phyloP scores from a whole-genome alignment of 2,329 filamentous ascomycete species.

The Claviceps sorghi region DNA sequence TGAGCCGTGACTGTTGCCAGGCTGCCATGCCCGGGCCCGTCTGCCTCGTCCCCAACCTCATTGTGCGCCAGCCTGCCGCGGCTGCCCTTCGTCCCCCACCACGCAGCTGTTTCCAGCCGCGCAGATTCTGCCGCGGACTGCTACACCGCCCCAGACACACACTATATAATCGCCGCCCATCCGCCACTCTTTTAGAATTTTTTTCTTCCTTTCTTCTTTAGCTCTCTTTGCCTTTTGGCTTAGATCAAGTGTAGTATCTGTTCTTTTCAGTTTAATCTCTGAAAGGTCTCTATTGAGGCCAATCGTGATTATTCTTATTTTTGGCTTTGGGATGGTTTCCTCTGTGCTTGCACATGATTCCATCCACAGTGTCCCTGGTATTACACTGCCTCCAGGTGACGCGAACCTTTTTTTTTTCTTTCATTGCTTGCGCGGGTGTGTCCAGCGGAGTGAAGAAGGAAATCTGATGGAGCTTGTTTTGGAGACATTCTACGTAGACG shows the following conservation, averaged over 20 bases:
- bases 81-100: conserved; percentile 1
- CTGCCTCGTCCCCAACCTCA: conserved; percentile 1
- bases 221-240: conserved; percentile 46
- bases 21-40: too few species aligned
- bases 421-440: conserved; percentile 26
- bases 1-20: neutral
- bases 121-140: conserved; percentile 5
- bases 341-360: conserved; percentile 28
- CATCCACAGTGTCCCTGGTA: conserved; percentile 29
- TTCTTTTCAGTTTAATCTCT: conserved; percentile 97
- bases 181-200: conserved; percentile 8
- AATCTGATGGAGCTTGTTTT: neutral
- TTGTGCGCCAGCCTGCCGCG: neutral
- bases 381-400: conserved; percentile 31
- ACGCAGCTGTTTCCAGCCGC: neutral
- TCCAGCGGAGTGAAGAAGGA: conserved; percentile 24
- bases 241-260: conserved; percentile 95
- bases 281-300: conserved; percentile 60
- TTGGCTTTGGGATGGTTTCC: conserved; percentile 21
- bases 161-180: conserved; percentile 14
- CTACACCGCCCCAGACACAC: conserved; percentile 5
- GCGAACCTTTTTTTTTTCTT: conserved; percentile 25
- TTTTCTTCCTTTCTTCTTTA: conserved; percentile 22
- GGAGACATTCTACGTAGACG: too few species aligned
- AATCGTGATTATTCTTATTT: conserved; percentile 70